Base-by-base conservation (phyloP, 805 yeast genomes). In the Saccharomyces paradoxus region DNA sequence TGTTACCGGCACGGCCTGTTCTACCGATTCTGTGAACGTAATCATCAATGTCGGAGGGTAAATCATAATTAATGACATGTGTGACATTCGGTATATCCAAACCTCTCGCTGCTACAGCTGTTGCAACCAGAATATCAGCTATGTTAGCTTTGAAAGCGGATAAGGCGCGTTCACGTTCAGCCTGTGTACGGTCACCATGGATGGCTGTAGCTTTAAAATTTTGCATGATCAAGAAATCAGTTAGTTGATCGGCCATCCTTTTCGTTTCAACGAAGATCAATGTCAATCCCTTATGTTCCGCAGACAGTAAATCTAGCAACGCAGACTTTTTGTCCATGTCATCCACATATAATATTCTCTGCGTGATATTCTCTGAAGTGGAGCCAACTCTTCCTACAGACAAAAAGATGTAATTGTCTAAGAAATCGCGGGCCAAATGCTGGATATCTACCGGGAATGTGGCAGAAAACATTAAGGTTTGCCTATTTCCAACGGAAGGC, bases 31-130 rank as follows among this genome's bases (percentile, higher is more conserved):
- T 88, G 80, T 92, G 99, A 55, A 92, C 98, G 71, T 92, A 94
- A 75, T 92, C 98, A 74, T 94, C 98, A 69, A 92, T 88, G 74
- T 94, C 97, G 69, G 86, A 78, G 70, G 99, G 98, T 72, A 92
- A 80, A 72, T 92, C 98, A 74, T 86, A 94, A 82, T 92, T 94
- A 76, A 92, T 86, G 67, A 92, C 98, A 71, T 92, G 97, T 49
- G 94, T 85, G 64, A 92, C 98, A 73, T 92, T 91, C 71, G 99
- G 98, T 78, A 92, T 92, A 81, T 94, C 99, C 75, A 94, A 83
- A 79, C 99, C 99, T 85, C 99, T 89, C 56, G 98, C 97, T 62
- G 99, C 99, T 63, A 92, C 98, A 54, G 98, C 98, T 63, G 99
- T 92, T 50, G 99, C 98, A 60, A 92, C 99, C 77, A 94, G 80